A percentile compares a stretch with the other conserved stretches of the same genome.
These are phyloP conservation scores for Aspergillus transmontanensis DNA, from an alignment of 2,329 filamentous ascomycete species.

Conservation along the genomic window DNA sequence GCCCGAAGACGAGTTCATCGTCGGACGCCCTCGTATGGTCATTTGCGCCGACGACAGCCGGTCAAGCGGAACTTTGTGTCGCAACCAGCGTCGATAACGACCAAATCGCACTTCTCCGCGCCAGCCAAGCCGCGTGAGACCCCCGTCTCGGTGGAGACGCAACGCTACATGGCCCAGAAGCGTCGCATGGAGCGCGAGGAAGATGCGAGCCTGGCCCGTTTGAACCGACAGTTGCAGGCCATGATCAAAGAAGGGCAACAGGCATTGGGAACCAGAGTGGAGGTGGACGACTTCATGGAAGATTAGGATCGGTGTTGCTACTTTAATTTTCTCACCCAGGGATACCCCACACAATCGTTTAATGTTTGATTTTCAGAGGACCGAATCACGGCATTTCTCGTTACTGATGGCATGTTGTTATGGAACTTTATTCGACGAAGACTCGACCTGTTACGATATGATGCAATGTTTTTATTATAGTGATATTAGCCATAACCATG, in stretches of 20 bases:
- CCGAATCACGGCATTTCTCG: not conserved
- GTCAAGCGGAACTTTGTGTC: conserved; percentile 26
- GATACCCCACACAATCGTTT: conserved; percentile 6
- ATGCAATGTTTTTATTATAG: conserved; percentile 5
- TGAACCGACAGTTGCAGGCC: conserved; percentile 77
- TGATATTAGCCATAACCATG: conserved; percentile 3
- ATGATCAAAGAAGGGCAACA: conserved; percentile 90
- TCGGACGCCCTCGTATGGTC: conserved; percentile 19
- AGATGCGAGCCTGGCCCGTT: conserved; percentile 75
- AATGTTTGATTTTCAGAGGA: not conserved
- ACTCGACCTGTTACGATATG: conserved; percentile 4
- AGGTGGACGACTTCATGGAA: conserved; percentile 57
- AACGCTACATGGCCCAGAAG: conserved; percentile 71
- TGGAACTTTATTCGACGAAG: not conserved
- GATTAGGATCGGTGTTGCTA: conserved; percentile 23
- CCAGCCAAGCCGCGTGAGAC: conserved; percentile 33
- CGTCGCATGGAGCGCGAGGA: conserved; percentile 74
- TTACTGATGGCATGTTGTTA: not conserved
- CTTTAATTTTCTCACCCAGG: not conserved
- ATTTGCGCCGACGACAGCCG: conserved; percentile 21
- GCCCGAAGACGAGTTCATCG: conserved; percentile 2
- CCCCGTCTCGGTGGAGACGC: conserved; percentile 61
- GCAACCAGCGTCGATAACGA: conserved; percentile 27
- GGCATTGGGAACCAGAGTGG: conserved; percentile 75
- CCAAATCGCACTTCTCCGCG: conserved; percentile 25